These are phyloP conservation scores for Melastoma malabathricum DNA, from an alignment of 345 rosid genomes.

Conservation along the genomic window DNA sequence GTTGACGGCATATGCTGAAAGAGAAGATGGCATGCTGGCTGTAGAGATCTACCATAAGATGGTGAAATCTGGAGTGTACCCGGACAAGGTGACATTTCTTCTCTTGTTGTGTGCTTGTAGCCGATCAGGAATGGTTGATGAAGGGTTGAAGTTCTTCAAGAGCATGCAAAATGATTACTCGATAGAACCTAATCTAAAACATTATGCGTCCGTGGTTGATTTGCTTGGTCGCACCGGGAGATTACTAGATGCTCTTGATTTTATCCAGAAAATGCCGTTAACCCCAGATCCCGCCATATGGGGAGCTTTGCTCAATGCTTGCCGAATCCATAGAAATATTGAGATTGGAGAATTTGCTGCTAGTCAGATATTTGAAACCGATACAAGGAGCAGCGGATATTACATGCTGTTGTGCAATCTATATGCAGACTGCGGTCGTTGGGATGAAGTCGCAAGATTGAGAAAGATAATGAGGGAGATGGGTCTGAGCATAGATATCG, in stretches of 20 bases:
- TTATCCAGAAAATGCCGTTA: constrained; percentile 50
- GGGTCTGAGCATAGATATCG: constrained; percentile 60
- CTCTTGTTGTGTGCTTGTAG: constrained; percentile 64
- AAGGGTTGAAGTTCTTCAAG: constrained; percentile 48
- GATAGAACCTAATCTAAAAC: constrained; percentile 53
- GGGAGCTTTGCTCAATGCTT: constrained; percentile 78
- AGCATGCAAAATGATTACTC: constrained; percentile 44
- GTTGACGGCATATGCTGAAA: constrained; percentile 57
- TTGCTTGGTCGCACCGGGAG: constrained; percentile 66
- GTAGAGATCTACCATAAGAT: constrained; percentile 45
- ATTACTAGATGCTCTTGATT: constrained; percentile 45
- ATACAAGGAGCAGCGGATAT: constrained; percentile 52
- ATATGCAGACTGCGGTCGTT: constrained; percentile 45
- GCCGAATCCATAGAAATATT: constrained; percentile 44
- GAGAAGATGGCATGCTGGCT: constrained; percentile 47
- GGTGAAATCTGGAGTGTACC: constrained; percentile 38
- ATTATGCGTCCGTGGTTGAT: constrained; percentile 78
- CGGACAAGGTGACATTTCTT: constrained; percentile 68
- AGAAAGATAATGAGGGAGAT: constrained; percentile 46
- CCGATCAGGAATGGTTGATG: constrained; percentile 59
- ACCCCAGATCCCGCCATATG: constrained; percentile 65
- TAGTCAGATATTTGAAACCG: constrained; percentile 40
- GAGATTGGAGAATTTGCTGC: constrained; percentile 61
- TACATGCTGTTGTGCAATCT: constrained; percentile 56
- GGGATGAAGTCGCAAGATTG: constrained; percentile 61